Evolutionary conservation across 768 basidiomycete species (phyloP), one percentile per base, ranked within the genome.

Genomic region (Paxillus rubicundulus): DNA sequence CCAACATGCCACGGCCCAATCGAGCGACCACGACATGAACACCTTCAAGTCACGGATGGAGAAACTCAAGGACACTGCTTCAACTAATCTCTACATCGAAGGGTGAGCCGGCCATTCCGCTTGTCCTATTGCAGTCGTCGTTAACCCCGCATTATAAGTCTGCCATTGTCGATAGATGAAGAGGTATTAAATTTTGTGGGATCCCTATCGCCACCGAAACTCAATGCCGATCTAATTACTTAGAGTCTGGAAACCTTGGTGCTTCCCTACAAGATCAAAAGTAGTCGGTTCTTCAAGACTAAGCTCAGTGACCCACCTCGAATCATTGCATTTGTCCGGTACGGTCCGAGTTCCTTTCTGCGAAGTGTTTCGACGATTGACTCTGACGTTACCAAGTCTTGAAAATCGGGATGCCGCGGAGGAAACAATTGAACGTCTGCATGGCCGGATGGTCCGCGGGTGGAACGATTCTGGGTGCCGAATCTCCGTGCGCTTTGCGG

Each of bases 291-390:
- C 66, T 92, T 92, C 67, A 86, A 86, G 67, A 90, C 88, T 9
- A 79, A 85, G 56, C 67, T 91, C 20, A 88, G 86, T 54, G 80
- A 82, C 50, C 88, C 88, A 1, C 86, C 87, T 17, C 74, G 87
- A 52, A 87, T 89, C 55, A 90, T 91, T 50, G 89, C 87, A 0
- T 91, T 91, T 60, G 87, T 90, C 38, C 77, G 89, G 89, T 87
- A 57, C 18, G 79, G 66, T 28, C 6, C 12, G 17, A 33, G 30
- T 14, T 16, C 14, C 12, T 33, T 28, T 37, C 17, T 16, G 5
- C n/a, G 9, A 5, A 44, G 2, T 10, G 14, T 32, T 17, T 16
- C 17, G 7, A 40, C 21, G 1, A 42, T 24, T 46, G 53, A 17
- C 47, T 20, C 50, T 52, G 21, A 21, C 17, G 30, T 17, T 4